Conservation (phyloP, 345 rosid genomes). For the Excoecaria cochinchinensis region DNA sequence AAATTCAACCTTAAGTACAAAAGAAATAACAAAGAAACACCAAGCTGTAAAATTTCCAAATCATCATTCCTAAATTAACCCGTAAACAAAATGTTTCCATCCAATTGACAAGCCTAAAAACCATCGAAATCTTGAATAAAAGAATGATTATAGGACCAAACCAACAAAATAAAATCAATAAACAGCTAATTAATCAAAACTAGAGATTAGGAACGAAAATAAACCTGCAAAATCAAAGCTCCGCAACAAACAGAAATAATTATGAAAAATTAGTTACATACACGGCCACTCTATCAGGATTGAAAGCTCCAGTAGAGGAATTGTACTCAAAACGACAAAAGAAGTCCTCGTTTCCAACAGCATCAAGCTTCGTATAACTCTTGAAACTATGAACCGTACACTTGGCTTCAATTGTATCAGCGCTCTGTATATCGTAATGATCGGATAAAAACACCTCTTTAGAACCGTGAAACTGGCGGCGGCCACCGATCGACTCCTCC, state of each 20-base stretch:
- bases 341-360: conserved; percentile 94
- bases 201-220: background rate
- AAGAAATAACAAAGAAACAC: background rate
- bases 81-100: background rate
- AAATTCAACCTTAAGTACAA: background rate
- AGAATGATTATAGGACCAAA: background rate
- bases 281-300: conserved; percentile 96
- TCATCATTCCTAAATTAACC: background rate
- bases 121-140: background rate
- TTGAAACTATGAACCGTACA: conserved; percentile 86
- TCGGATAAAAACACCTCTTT: conserved; percentile 93
- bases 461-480: conserved; percentile 93
- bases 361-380: conserved; percentile 82
- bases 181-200: background rate
- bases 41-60: background rate
- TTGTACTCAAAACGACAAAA: conserved; percentile 98
- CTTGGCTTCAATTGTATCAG: conserved; percentile 90
- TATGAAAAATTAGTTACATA: conserved; percentile 30
- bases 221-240: background rate
- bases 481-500: conserved; percentile 95
- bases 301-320: conserved; percentile 77
- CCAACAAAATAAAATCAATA: background rate
- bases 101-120: background rate
- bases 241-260: background rate
- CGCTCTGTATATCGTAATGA: conserved; percentile 81